Conservation (phyloP, 1,139 yeast genomes). For the Scheffersomyces titani region DNA sequence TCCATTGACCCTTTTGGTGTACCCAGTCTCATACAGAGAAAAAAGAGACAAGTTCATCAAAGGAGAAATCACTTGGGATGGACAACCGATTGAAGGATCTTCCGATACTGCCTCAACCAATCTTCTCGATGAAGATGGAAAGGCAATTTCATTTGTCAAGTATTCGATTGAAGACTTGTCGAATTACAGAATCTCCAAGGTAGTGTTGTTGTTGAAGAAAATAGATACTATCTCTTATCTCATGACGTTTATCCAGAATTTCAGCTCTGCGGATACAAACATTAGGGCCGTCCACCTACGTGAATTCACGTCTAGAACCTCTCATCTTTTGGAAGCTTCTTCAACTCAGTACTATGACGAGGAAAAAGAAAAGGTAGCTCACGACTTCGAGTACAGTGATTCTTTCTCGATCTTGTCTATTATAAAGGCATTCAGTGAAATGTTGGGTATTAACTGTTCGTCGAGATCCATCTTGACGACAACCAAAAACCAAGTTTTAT, state of each 20-base stretch:
- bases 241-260: slow-evolving; percentile 31
- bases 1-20: slow-evolving; percentile 61
- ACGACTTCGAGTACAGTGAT: slow-evolving; percentile 32
- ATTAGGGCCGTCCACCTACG: slow-evolving; percentile 59
- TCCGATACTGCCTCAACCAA: slow-evolving; percentile 2
- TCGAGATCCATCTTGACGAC: slow-evolving; percentile 58
- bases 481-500: slow-evolving; percentile 27
- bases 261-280: slow-evolving; percentile 29
- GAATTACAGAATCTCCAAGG: slow-evolving; percentile 21
- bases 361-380: slow-evolving; percentile 8
- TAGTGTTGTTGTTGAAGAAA: slow-evolving; percentile 29
- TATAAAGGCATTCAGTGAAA: slow-evolving; percentile 53
- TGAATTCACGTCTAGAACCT: slow-evolving; percentile 64
- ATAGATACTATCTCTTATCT: slow-evolving; percentile 35
- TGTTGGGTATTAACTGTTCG: slow-evolving; percentile 49
- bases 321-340: slow-evolving; percentile 68
- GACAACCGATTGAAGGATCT: slow-evolving; percentile 10
- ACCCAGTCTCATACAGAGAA: slow-evolving; percentile 63
- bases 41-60: slow-evolving; percentile 42
- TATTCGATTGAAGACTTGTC: slow-evolving; percentile 16
- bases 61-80: slow-evolving; percentile 46
- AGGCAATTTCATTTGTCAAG: slow-evolving; percentile 8
- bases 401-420: slow-evolving; percentile 53
- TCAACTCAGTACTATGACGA: slow-evolving; percentile 15
- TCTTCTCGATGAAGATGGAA: slow-evolving; percentile 4